A percentile compares a stretch with the other conserved stretches of the same genome.
Conservation (phyloP, 441 rosid genomes). For the Pelargonium fulgidum region DNA sequence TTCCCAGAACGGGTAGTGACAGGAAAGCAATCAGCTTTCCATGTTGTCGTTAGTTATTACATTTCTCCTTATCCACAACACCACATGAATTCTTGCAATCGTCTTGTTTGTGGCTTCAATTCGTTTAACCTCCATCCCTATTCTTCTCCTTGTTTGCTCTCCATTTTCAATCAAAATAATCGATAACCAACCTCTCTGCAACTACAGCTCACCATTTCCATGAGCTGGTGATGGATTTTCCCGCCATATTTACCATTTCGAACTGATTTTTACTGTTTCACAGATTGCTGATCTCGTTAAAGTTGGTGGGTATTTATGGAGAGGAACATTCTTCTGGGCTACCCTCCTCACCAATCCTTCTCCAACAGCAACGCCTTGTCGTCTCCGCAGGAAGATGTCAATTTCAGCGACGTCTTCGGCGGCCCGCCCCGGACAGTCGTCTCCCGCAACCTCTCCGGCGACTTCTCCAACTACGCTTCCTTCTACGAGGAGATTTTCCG, state of each 20-base stretch:
- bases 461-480: not conserved
- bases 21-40: not conserved
- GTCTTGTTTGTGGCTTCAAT: constrained; percentile 29
- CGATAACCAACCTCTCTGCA: not conserved
- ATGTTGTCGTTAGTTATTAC: constrained; percentile 18
- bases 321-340: constrained; percentile 33
- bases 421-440: constrained; percentile 49
- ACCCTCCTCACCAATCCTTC: constrained; percentile 25
- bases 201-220: not conserved
- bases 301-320: constrained; percentile 26
- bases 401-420: constrained; percentile 82
- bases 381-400: constrained; percentile 38
- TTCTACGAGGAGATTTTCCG: constrained; percentile 30
- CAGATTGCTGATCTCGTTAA: constrained; percentile 30
- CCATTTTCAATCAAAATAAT: constrained; percentile 9
- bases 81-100: too few species aligned
- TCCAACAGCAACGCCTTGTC: constrained; percentile 13
- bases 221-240: constrained; percentile 24
- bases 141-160: constrained; percentile 6
- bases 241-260: constrained; percentile 26
- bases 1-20: constrained; percentile 12
- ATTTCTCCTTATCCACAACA: constrained; percentile 25
- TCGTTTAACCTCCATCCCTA: constrained; percentile 15
- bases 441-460: not conserved
- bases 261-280: constrained; percentile 20